Percentiles rank a stretch among this genome's conserved stretches.
phyloP scores from a whole-genome alignment of 2,329 filamentous ascomycete genomes.

The Albophoma yamanashiensis region DNA sequence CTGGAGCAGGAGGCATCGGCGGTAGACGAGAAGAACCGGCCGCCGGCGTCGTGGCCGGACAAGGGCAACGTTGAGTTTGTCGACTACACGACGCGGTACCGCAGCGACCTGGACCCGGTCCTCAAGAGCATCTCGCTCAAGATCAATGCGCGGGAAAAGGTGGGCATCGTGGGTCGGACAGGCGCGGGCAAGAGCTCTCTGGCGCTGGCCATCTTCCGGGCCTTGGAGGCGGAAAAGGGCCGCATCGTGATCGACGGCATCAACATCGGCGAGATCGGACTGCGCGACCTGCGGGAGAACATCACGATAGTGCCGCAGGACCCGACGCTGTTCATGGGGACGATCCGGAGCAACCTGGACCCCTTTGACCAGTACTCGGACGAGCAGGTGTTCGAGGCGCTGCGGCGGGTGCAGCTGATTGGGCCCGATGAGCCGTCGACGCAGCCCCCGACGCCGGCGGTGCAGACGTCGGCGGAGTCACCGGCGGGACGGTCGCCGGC shows the following conservation, averaged over 20 bases:
- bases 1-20: constrained; percentile 85
- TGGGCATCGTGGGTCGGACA: constrained; percentile 91
- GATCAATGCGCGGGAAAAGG: constrained; percentile 78
- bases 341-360: constrained; percentile 84
- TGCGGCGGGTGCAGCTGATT: constrained; percentile 84
- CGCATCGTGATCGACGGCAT: constrained; percentile 84
- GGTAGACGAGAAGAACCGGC: constrained; percentile 67
- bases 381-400: constrained; percentile 76
- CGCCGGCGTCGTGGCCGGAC: constrained; percentile 72
- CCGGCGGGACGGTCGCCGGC: constrained; percentile 10
- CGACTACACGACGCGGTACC: constrained; percentile 81
- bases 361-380: constrained; percentile 85
- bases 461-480: constrained; percentile 4
- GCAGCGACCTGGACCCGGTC: constrained; percentile 77
- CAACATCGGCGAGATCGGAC: constrained; percentile 81
- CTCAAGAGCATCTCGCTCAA: constrained; percentile 77
- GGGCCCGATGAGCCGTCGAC: constrained; percentile 40
- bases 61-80: constrained; percentile 81
- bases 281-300: constrained; percentile 85
- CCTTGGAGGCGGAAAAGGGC: constrained; percentile 81
- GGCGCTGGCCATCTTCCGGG: constrained; percentile 85
- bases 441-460: constrained; percentile 13
- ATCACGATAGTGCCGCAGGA: constrained; percentile 98
- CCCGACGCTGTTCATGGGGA: constrained; percentile 87
- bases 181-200: constrained; percentile 95